These are phyloP conservation scores for Xylariaceae sp. DNA, from an alignment of 2,329 filamentous ascomycete genomes.

Conservation along the genomic window DNA sequence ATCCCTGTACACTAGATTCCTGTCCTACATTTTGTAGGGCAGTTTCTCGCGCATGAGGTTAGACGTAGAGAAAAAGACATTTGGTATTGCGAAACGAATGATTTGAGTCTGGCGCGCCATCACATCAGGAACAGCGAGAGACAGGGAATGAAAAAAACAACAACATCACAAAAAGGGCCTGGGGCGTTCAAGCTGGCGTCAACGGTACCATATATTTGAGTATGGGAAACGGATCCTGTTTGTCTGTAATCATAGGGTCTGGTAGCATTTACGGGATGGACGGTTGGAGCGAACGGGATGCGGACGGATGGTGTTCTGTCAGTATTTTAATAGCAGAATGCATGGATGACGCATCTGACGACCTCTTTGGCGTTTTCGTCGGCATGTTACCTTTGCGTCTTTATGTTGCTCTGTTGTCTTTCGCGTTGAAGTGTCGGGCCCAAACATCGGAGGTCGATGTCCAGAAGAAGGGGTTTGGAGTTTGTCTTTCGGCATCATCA, in stretches of 20 bases:
- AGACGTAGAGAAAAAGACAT: conserved; percentile 13
- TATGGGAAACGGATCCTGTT: conserved; percentile 19
- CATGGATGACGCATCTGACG: background rate
- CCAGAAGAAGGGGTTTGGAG: background rate
- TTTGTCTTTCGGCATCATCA: background rate
- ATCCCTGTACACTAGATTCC: conserved; percentile 21
- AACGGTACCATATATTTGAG: conserved; percentile 18
- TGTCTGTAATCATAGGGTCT: conserved; percentile 25
- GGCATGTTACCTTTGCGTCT: background rate
- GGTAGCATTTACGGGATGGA: conserved; percentile 23
- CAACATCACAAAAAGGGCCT: background rate
- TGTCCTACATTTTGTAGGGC: conserved; percentile 8
- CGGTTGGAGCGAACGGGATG: background rate
- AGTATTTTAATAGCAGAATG: background rate
- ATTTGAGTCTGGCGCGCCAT: conserved; percentile 21
- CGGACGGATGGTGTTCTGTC: background rate
- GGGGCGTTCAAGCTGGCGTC: conserved; percentile 25
- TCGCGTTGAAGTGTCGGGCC: too few species aligned
- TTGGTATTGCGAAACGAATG: conserved; percentile 17
- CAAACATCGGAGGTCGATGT: too few species aligned
- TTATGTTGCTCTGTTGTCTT: background rate
- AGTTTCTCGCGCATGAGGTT: conserved; percentile 13
- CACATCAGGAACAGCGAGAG: conserved; percentile 19
- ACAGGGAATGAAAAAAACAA: background rate
- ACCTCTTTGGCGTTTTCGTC: background rate